Base-by-base conservation (phyloP, 352 stramenopile species). In the Globisporangium splendens region DNA sequence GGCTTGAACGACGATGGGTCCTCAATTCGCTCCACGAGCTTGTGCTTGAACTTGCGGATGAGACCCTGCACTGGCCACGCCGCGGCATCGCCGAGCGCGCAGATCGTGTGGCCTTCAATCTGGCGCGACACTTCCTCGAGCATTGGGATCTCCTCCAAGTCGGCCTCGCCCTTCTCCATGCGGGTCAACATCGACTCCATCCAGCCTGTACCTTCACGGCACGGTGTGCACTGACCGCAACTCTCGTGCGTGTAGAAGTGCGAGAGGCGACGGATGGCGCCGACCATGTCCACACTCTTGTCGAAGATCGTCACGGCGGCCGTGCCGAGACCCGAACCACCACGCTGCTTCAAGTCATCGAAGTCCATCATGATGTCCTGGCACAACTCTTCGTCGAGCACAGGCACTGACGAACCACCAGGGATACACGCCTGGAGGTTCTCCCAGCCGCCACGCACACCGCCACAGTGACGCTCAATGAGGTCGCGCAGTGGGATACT, bases 201-300 rank as follows among this genome's bases (percentile, higher is more conserved):
- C 96, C 96, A 99, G 22, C 85, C 89, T 47, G 97, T 99, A 57
- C 97, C 97, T 74, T 99, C 97, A 68, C 97, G 93, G 84, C 97
- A 99, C 44, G 98, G 97, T 43, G 97, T 99, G 82, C 98, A 99
- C 83, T 99, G 97, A 41, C 98, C 98, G 75, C 98, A 99, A 62
- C 95, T 99, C 78, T 99, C 98, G 80, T 99, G 97, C 71, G 96
- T 98, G 93, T 99, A 99, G 68, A 99, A 99, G 81, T 99, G 97
- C 35, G 96, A 96, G 35, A 99, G 87, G 49, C 97, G 93, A 49
- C 97, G 96, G 72, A 99, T 99, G 24, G 96, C 97, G 50, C 85
- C 96, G 24, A 99, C 96, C 96, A 99, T 99, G 70, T 99, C 98
- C 6, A 99, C 96, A 58, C 91, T 97, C 79, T 99, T 98, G 82